Base-by-base conservation (phyloP, 2,329 filamentous ascomycete genomes). In the Ophiosphaerella narmari region DNA sequence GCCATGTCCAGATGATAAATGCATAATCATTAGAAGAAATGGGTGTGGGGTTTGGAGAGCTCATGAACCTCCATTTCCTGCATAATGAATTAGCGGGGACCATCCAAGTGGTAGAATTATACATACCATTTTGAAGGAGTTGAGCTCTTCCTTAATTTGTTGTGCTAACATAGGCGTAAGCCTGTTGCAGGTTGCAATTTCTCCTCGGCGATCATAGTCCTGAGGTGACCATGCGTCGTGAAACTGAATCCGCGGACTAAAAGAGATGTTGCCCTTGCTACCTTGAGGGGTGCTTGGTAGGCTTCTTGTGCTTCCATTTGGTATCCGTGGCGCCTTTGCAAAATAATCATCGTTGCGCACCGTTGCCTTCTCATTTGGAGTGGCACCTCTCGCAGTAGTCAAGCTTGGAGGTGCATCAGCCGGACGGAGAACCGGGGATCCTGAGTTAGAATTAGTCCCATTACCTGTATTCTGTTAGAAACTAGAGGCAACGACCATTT, bases 1-100 rank as follows among this genome's bases (percentile, higher is more conserved):
- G 71, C 72, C 71, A 70, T 68, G 68, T 70, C 71, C 67, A 70
- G 59, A 64, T 66, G 65, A 59, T 67, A 65, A 61, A 73, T 73
- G 70, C 70, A 72, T 70, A 67, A 70, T 74, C 72, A 66, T 93
- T 85, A 99, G 82, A 99, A 97, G 84, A 99, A 99, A 83, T 99
- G 94, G 66, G 94, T 99, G 81, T 99, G 97, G 70, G 97, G 92
- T 80, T 97, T 99, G 62, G 94, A 97, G 73, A 88, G 90, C 77
- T 97, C 94, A 75, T 99, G 94, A 67, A 99, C 94, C 80, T 97
- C 94, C 94, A 99, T 99, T 80, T 99, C 94, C 94, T 97, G 39
- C 46, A 12, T 13, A n/a, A 14, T 13, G 38, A 34, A 63, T 84
- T 74, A 83, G 79, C 60, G 55, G 41, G 2, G 4, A n/a, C 14